Evolutionary conservation across 371 early-diverging fungal species (phyloP).

Genomic region (Apophysomyces ossiformis): DNA sequence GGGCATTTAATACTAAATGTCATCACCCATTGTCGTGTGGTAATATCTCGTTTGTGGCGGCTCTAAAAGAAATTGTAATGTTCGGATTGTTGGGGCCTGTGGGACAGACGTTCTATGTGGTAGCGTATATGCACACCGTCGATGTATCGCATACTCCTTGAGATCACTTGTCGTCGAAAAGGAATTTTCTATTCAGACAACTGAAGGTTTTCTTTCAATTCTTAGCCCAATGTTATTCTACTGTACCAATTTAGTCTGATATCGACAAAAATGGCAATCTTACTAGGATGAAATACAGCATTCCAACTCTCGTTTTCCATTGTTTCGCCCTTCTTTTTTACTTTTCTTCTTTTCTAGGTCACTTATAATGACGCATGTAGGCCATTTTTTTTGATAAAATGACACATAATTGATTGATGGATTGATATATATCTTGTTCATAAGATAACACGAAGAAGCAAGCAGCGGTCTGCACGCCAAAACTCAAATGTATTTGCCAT

Average conservation of each 20-base stretch:
- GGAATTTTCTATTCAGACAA: constrained; percentile 3
- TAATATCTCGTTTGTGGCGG: background rate
- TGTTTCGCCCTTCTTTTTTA: background rate
- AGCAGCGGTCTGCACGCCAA: constrained; percentile 90
- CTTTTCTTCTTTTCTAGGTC: background rate
- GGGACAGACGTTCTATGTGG: background rate
- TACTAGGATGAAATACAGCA: background rate
- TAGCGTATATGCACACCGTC: background rate
- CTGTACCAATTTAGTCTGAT: constrained; percentile 5
- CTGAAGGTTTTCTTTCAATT: background rate
- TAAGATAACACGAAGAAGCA: constrained; percentile 60
- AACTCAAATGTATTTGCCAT: constrained; percentile 99
- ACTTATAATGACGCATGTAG: background rate
- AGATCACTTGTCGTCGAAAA: background rate
- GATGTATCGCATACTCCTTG: background rate
- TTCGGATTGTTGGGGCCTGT: no score
- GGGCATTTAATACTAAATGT: background rate
- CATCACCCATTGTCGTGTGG: background rate
- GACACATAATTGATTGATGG: background rate
- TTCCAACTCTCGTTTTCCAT: background rate
- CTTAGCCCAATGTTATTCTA: background rate
- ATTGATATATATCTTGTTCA: constrained; percentile 2
- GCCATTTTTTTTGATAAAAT: background rate
- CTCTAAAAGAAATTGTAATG: no score
- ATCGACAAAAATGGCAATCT: background rate